phyloP scores from a whole-genome alignment of 306 rosid genomes.

The Myrica gale region DNA sequence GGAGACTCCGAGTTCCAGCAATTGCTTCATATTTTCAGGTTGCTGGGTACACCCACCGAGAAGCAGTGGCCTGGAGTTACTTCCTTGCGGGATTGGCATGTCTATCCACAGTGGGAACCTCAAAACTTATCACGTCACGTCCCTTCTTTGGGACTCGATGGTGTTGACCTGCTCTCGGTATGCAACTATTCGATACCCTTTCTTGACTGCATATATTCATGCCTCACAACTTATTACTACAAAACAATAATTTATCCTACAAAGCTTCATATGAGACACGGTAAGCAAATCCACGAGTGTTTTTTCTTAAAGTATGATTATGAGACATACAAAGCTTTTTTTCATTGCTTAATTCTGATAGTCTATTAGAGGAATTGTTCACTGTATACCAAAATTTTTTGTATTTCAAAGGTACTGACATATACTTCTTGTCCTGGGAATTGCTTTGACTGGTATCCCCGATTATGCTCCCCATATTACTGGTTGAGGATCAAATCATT shows the following conservation, averaged over 20 bases:
- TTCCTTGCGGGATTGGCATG: slow-evolving; percentile 87
- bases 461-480: too few relatives aligned
- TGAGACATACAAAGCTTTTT: neutral
- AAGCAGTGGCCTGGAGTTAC: slow-evolving; percentile 87
- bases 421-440: too few relatives aligned
- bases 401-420: neutral
- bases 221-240: neutral
- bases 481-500: too few relatives aligned
- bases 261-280: neutral
- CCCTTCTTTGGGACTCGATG: slow-evolving; percentile 71
- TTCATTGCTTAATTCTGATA: neutral
- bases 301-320: neutral
- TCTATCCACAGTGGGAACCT: slow-evolving; percentile 84
- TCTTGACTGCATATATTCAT: neutral
- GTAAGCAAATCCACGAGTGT: neutral
- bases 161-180: slow-evolving; percentile 83
- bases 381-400: neutral
- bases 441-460: too few relatives aligned
- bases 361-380: neutral
- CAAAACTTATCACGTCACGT: slow-evolving; percentile 71
- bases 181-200: neutral
- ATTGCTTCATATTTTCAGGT: slow-evolving; percentile 85
- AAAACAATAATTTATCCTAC: neutral
- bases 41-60: slow-evolving; percentile 86
- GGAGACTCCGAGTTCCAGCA: slow-evolving; percentile 98